These are phyloP conservation scores for Colletotrichum orbiculare DNA, from an alignment of 2,329 filamentous ascomycete genomes.

Conservation along the genomic window DNA sequence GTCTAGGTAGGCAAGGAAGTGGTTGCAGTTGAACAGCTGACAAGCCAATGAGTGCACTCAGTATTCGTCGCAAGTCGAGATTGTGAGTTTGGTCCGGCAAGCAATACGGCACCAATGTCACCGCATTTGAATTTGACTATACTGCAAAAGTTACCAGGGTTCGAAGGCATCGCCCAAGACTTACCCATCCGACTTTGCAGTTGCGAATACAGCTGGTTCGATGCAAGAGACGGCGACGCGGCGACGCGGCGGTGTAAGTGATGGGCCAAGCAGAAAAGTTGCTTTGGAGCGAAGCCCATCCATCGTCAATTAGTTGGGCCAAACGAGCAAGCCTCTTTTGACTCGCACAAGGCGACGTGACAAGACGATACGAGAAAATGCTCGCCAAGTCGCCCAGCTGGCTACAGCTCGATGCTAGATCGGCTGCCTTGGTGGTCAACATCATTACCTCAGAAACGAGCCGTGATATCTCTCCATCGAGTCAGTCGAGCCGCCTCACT, in stretches of 20 bases:
- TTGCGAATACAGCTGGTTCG: neutral
- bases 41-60: conserved; percentile 29
- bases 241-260: conserved; percentile 34
- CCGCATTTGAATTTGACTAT: neutral
- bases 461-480: conserved; percentile 32
- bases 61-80: conserved; percentile 26
- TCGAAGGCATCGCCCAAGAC: too few relatives aligned
- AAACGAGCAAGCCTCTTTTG: conserved; percentile 2
- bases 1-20: conserved; percentile 28
- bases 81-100: conserved; percentile 1
- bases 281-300: conserved; percentile 16
- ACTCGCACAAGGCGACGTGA: neutral
- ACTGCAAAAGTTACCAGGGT: too few relatives aligned
- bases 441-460: conserved; percentile 28
- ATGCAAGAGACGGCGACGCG: conserved; percentile 25
- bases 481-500: conserved; percentile 31
- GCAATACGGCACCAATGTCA: conserved; percentile 22
- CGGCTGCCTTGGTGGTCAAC: conserved; percentile 9
- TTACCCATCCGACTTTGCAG: too few relatives aligned
- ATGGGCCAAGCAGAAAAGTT: conserved; percentile 18
- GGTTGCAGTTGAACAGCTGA: conserved; percentile 32
- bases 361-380: neutral
- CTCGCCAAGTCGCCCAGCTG: conserved; percentile 9
- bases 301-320: neutral
- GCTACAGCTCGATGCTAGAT: neutral